Percentiles rank a stretch among this genome's conserved stretches.
Evolutionary conservation across 352 stramenopile species (phyloP).

Genomic region (Phytophthora kernoviae): DNA sequence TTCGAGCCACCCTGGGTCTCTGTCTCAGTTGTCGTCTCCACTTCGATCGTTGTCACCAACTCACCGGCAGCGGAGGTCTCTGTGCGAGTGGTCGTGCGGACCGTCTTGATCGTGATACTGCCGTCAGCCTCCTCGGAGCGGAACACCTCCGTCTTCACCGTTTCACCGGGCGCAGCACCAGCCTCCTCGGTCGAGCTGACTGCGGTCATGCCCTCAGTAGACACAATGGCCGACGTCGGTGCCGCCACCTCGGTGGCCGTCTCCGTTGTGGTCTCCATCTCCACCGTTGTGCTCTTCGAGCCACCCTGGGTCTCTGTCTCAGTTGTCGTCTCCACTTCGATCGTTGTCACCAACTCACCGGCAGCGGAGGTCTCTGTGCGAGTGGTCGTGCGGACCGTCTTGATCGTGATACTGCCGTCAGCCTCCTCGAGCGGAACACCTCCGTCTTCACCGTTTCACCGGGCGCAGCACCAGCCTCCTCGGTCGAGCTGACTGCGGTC

Average conservation of each 20-base stretch:
- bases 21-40: constrained; percentile 6
- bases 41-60: constrained; percentile 4
- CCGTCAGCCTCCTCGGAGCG: neutral
- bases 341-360: constrained; percentile 2
- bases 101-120: constrained; percentile 3
- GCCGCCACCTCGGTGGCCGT: constrained; percentile 2
- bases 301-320: neutral
- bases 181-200: neutral
- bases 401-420: constrained; percentile 6
- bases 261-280: constrained; percentile 6
- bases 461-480: neutral
- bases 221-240: constrained; percentile 3
- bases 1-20: constrained; percentile 2
- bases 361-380: neutral
- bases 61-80: constrained; percentile 1
- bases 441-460: constrained; percentile 1
- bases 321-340: constrained; percentile 6
- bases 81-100: constrained; percentile 6
- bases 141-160: neutral
- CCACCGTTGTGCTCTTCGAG: constrained; percentile 1
- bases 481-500: constrained; percentile 2
- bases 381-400: constrained; percentile 7
- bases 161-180: neutral
- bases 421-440: constrained; percentile 10
- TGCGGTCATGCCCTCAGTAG: neutral